A percentile compares a stretch with the other conserved stretches of the same genome.
Evolutionary conservation across 768 basidiomycete species (phyloP).

Genomic region (Naganishia onofrii): DNA sequence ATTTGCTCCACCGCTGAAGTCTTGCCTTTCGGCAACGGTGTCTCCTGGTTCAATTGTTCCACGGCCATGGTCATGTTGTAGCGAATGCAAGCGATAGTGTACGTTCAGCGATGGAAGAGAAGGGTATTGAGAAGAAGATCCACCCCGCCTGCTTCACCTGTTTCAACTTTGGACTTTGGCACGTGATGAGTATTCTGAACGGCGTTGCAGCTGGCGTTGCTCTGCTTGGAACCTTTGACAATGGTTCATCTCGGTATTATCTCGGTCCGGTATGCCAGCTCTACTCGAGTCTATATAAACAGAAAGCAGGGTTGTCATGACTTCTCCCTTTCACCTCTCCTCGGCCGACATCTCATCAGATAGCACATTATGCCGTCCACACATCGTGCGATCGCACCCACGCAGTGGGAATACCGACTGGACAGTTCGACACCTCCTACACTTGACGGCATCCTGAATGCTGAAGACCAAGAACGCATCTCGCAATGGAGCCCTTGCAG

Average conservation of each 20-base stretch:
- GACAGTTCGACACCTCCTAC: background rate
- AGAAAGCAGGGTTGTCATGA: background rate
- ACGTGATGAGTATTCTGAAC: background rate
- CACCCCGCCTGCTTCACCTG: background rate
- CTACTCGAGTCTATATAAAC: background rate
- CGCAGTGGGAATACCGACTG: slow-evolving; percentile 4
- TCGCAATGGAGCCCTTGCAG: slow-evolving; percentile 23
- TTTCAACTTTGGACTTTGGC: background rate
- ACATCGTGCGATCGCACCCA: background rate
- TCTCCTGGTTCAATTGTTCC: background rate
- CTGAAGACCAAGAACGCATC: background rate
- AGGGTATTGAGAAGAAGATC: too few species aligned
- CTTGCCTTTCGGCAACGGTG: background rate
- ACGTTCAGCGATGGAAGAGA: background rate
- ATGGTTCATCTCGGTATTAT: background rate
- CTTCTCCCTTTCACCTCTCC: background rate
- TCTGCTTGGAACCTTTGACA: background rate
- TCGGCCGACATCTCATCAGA: background rate
- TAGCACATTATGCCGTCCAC: background rate
- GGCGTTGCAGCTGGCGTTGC: too few species aligned
- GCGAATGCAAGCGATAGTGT: background rate
- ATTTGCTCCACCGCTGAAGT: slow-evolving; percentile 34
- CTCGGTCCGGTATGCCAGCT: background rate
- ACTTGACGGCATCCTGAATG: background rate
- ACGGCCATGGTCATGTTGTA: slow-evolving; percentile 1